Conservation (phyloP, 768 basidiomycete genomes). For the Auricularia sp. region DNA sequence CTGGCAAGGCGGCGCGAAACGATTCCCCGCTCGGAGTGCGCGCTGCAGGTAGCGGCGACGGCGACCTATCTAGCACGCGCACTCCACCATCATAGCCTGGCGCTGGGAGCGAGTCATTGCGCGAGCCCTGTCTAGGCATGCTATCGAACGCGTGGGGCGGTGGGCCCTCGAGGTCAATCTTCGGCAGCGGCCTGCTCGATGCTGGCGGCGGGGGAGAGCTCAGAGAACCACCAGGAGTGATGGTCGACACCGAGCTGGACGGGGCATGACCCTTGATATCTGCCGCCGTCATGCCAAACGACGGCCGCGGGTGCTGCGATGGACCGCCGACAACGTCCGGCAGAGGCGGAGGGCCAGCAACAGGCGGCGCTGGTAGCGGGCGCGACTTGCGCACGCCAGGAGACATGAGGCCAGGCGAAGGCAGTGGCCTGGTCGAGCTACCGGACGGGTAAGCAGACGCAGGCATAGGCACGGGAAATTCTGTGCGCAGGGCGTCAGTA, state of each 20-base stretch:
- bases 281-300: not conserved
- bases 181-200: not conserved
- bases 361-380: not conserved
- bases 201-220: not conserved
- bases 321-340: not conserved
- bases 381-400: not conserved
- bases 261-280: not conserved
- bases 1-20: not conserved
- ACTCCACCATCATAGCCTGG: not conserved
- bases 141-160: not conserved
- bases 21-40: not conserved
- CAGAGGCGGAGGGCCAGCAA: not conserved
- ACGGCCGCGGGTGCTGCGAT: not conserved
- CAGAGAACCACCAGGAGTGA: not conserved
- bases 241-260: not conserved
- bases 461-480: not conserved
- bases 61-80: not conserved
- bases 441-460: not conserved
- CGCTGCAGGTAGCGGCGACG: not conserved
- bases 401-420: not conserved
- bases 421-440: not conserved
- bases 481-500: not conserved
- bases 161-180: not conserved
- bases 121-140: not conserved
- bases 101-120: not conserved